Evolutionary conservation across 2,329 filamentous ascomycete genomes (phyloP).

Genomic region (Hypoxylon sp.): DNA sequence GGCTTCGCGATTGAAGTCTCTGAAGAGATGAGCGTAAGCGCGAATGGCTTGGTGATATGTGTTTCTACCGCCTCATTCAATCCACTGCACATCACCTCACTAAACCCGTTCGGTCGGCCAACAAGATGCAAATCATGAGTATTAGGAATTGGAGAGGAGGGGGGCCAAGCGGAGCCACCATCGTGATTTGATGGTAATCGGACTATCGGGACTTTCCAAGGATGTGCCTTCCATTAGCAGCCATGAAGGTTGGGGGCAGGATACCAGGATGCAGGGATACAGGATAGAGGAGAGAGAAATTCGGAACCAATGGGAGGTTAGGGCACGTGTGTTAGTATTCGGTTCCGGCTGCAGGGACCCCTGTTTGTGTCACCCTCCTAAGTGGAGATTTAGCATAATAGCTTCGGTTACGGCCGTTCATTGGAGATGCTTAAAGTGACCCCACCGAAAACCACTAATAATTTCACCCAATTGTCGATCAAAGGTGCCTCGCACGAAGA

Average conservation of each 20-base stretch:
- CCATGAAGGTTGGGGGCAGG: conserved; percentile 25
- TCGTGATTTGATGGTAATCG: conserved; percentile 40
- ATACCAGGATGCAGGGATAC: conserved; percentile 39
- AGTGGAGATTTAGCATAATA: conserved; percentile 24
- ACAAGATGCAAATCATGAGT: conserved; percentile 39
- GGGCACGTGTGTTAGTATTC: conserved; percentile 42
- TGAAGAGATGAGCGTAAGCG: conserved; percentile 38
- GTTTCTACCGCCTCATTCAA: conserved; percentile 34
- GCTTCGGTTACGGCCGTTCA: conserved; percentile 44
- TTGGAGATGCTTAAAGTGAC: conserved; percentile 43
- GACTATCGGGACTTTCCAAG: conserved; percentile 39
- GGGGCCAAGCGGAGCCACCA: conserved; percentile 29
- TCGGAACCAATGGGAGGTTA: conserved; percentile 42
- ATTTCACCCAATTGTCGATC: conserved; percentile 27
- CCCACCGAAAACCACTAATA: conserved; percentile 10
- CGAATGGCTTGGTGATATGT: conserved; percentile 41
- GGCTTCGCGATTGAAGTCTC: conserved; percentile 25
- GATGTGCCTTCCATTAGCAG: conserved; percentile 11
- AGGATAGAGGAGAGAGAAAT: conserved; percentile 30
- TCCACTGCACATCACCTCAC: conserved; percentile 41
- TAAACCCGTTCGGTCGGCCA: conserved; percentile 37
- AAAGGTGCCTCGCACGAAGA: conserved; percentile 22
- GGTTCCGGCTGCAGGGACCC: conserved; percentile 42
- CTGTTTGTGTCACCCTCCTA: conserved; percentile 32
- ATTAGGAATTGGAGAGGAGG: not conserved